Evolutionary conservation across 1,284 basidiomycete species (phyloP), one percentile per base, ranked within the genome.

Genomic region (Rhodofomes roseus): DNA sequence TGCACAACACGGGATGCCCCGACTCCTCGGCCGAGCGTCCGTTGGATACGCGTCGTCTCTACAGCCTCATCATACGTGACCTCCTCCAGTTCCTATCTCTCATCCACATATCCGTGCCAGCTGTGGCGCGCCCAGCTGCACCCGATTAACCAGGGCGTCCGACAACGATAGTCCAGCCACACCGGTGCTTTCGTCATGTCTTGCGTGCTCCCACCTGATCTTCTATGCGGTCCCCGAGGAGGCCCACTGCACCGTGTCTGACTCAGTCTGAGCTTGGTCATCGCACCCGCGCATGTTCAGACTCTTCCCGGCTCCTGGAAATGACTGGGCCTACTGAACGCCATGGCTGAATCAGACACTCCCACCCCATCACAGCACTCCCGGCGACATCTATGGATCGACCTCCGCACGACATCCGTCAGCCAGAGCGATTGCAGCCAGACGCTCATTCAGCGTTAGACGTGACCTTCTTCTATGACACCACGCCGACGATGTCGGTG

Each of bases 401-500:
- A n/a, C 50, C 31, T 36, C 50, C 50, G 34, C 50, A 36, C 50
- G 2, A 20, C 29, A 31, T 51, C 16, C n/a, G 31, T 52, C 31
- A 52, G 31, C 50, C 31, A 36, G n/a, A 2, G 20, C 31, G 31
- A 52, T 22, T 20, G 2, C 6, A 18, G n/a, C 29, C 50, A 22
- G 20, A 31, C 50, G 50, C 50, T 14, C 18, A 36, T 16, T 18
- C 50, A 37, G 50, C 50, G 50, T 16, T 22, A 48, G 46, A 48
- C 25, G 12, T 11, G 16, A 48, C 31, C n/a, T 22, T 20, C 50
- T 52, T 52, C 50, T 36, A 52, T 52, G 27, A 51, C 50, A 20
- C 29, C 34, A 36, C 50, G 31, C 50, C 50, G 50, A 52, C n/a
- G 31, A 52, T 22, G 50, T 52, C 50, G 50, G 50, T 52, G 50